phyloP scores from a whole-genome alignment of 176 grass and related monocot genomes.

The Chrysopogon serrulatus region DNA sequence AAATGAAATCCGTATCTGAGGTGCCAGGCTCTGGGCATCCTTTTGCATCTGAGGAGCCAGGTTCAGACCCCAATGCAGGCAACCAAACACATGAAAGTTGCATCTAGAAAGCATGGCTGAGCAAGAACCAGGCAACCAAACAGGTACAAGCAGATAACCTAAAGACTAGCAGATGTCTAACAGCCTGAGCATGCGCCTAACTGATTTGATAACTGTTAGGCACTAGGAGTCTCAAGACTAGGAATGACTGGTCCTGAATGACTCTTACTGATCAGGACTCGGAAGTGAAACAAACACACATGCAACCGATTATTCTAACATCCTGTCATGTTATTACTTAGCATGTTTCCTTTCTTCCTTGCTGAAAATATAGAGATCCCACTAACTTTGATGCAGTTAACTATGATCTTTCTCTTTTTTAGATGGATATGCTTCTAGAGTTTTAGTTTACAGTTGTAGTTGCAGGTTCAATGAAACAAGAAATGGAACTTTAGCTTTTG shows the following conservation, averaged over 20 bases:
- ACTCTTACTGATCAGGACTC: neutral
- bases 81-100: no score
- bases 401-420: neutral
- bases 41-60: no score
- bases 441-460: neutral
- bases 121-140: no score
- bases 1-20: no score
- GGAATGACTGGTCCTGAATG: neutral
- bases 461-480: neutral
- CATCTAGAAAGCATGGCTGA: no score
- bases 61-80: no score
- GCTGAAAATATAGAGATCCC: neutral
- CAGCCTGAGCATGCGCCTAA: neutral
- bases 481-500: neutral
- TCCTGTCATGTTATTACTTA: neutral
- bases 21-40: no score
- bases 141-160: neutral
- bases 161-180: neutral
- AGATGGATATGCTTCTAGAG: neutral
- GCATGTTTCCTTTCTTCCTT: neutral
- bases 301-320: neutral
- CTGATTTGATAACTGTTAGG: neutral
- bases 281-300: neutral
- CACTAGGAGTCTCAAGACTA: neutral
- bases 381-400: neutral